Conservation (phyloP, 2,329 filamentous ascomycete species). For the Cephalotrichum gorgonifer region DNA sequence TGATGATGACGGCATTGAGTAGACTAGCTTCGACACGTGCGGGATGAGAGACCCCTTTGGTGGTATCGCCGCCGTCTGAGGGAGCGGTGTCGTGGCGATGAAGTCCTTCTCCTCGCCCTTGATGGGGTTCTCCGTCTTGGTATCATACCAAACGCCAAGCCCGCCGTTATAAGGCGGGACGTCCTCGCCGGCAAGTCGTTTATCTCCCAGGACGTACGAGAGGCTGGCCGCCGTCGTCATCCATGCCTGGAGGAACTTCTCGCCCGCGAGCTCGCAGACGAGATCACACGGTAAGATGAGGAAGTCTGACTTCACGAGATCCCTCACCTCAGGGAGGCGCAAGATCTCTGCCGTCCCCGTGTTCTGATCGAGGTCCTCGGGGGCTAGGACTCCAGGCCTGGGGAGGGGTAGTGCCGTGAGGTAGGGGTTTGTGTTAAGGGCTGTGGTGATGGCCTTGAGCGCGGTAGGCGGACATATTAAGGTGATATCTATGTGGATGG, state of each 20-base stretch:
- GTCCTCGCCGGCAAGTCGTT: conserved; percentile 23
- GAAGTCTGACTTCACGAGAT: conserved; percentile 75
- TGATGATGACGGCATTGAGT: conserved; percentile 80
- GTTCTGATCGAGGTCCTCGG: conserved; percentile 65
- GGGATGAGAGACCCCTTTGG: conserved; percentile 53
- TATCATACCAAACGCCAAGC: conserved; percentile 84
- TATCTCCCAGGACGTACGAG: conserved; percentile 45
- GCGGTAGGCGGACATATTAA: conserved; percentile 56
- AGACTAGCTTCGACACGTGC: conserved; percentile 67
- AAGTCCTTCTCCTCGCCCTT: conserved; percentile 94
- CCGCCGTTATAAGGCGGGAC: conserved; percentile 53
- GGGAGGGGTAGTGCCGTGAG: conserved; percentile 64
- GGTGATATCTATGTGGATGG: conserved; percentile 42
- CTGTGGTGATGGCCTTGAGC: conserved; percentile 54
- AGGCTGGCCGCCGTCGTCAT: conserved; percentile 73
- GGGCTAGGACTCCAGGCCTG: conserved; percentile 66
- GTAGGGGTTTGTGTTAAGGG: conserved; percentile 67
- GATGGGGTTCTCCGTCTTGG: conserved; percentile 58
- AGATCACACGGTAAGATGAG: conserved; percentile 87
- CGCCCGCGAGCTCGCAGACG: conserved; percentile 79
- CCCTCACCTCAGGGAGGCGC: conserved; percentile 69
- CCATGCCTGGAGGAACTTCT: conserved; percentile 80
- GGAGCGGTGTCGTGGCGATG: conserved; percentile 64
- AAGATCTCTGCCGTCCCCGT: conserved; percentile 86
- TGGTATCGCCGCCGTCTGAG: conserved; percentile 41